A percentile compares a stretch with the other conserved stretches of the same genome.
Conservation (phyloP, 352 stramenopile genomes). For the Elongisporangium anandrum region DNA sequence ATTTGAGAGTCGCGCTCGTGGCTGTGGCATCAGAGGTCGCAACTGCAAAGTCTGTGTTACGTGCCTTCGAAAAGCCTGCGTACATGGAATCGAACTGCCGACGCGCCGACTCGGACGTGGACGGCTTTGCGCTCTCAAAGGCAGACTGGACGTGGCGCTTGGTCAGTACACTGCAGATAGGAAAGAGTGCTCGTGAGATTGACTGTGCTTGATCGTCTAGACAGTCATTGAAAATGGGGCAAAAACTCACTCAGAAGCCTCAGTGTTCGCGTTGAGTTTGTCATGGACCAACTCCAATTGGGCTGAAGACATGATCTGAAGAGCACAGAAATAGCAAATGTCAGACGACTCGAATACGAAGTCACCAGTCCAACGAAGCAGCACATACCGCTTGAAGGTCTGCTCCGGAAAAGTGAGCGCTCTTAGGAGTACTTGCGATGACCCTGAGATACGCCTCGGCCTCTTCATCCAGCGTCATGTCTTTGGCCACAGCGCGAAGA, state of each 20-base stretch:
- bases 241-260: neutral
- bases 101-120: conserved; percentile 50
- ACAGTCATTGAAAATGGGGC: neutral
- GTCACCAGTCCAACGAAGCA: neutral
- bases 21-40: conserved; percentile 42
- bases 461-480: conserved; percentile 71
- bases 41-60: conserved; percentile 65
- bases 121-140: conserved; percentile 66
- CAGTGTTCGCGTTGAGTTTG: conserved; percentile 38
- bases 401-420: conserved; percentile 85
- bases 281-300: conserved; percentile 92
- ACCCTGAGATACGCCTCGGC: conserved; percentile 69
- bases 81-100: conserved; percentile 73
- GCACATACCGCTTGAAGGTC: conserved; percentile 89
- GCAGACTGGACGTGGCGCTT: conserved; percentile 54
- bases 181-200: too few relatives aligned
- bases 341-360: neutral
- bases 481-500: conserved; percentile 61
- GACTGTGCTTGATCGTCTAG: conserved; percentile 1
- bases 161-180: conserved; percentile 38
- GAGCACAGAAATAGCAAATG: neutral
- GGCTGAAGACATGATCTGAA: conserved; percentile 90
- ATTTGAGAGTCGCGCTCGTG: conserved; percentile 44
- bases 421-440: conserved; percentile 67
- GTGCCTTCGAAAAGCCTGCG: conserved; percentile 57